Evolutionary conservation across 441 rosid genomes (phyloP), one percentile per base, ranked within the genome.

Genomic region (Theobroma grandiflorum): DNA sequence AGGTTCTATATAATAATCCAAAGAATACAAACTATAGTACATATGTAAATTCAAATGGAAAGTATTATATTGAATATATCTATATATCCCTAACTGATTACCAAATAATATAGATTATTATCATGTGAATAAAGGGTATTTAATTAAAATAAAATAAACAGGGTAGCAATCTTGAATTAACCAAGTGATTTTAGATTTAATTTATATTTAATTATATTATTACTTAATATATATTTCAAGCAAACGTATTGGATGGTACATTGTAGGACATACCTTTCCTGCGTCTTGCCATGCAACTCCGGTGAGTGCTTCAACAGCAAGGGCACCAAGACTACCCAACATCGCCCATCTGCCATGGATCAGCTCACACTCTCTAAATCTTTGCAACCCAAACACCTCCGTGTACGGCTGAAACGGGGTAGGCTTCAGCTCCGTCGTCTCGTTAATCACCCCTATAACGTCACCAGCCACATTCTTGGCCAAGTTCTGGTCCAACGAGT

Each of bases 341-440:
- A 95, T 95, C 37, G 97, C 99, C 99, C 98, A 95, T 70, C 99
- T 84, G 16, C 97, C 99, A 42, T 93, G 98, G 26, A 94, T 95
- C 49, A 95, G 74, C 89, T 95, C 98, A 37, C 98, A 93, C 88
- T 95, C 99, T 79, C 99, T 87, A 76, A 95, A 95, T 82, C 99
- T 84, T 83, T 93, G 92, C 40, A 93, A 22, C 80, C 97, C 97
- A 22, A 95, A 95, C 6, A 90, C 97, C 93, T 95, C 97, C 22
- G 85, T 65, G 85, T 95, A 95, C 20, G 97, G 99, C 88, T 90
- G 97, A 76, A 94, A 90, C 72, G 98, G 96, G 59, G 99, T 94
- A 77, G 97, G 87, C 0, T 92, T 85, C 49, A 95, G 71, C 64
- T 92, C 95, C 1, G 83, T 8, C 3, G 84, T 0, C 2, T 91